Conservation (phyloP, 805 yeast genomes). For the Saccharomycopsis oosterbeekiorum region DNA sequence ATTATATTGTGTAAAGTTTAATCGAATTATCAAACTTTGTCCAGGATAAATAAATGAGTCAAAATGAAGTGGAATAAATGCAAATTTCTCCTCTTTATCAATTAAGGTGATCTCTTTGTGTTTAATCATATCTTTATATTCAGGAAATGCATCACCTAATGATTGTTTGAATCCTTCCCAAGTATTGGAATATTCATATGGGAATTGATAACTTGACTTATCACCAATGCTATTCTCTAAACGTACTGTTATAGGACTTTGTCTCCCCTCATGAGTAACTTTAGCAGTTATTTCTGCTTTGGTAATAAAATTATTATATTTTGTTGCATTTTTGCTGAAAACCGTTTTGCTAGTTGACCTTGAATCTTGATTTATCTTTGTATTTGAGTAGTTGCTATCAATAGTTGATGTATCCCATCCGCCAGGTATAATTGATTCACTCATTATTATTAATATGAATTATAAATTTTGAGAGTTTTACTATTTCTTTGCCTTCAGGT, state of each 20-base stretch:
- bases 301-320: background rate
- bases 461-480: background rate
- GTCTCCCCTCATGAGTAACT: background rate
- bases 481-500: no score
- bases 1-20: background rate
- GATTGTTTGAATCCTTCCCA: conserved; percentile 14
- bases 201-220: conserved; percentile 10
- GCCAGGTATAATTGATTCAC: background rate
- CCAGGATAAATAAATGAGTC: conserved; percentile 14
- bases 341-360: background rate
- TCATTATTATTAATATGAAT: background rate
- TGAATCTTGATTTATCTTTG: background rate
- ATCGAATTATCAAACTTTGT: conserved; percentile 6
- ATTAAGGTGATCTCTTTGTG: conserved; percentile 8
- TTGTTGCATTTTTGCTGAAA: background rate
- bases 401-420: background rate
- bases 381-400: background rate
- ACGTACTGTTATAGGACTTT: conserved; percentile 11
- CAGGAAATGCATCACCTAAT: conserved; percentile 15
- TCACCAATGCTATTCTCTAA: conserved; percentile 1
- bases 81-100: conserved; percentile 8
- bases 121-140: conserved; percentile 4
- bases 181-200: conserved; percentile 11
- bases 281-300: background rate
- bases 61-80: conserved; percentile 16